Conservation (phyloP, 225 moss, liverwort and hornwort species). For the Physcomitrium patens region DNA sequence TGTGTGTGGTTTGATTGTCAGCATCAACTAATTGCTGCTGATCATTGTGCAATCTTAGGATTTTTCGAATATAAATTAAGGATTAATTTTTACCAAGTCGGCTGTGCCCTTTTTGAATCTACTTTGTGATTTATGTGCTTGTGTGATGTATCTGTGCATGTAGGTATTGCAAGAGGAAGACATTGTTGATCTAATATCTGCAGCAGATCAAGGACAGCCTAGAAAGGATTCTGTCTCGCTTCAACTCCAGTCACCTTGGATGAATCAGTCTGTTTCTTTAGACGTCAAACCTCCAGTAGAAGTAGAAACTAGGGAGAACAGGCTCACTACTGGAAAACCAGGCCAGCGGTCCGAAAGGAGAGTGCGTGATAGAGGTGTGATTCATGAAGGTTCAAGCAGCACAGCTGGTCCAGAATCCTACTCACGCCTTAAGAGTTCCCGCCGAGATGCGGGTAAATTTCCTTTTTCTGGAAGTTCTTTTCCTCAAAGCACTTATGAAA, state of each 20-base stretch:
- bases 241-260: constrained; percentile 60
- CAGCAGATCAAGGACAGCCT: constrained; percentile 37
- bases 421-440: constrained; percentile 57
- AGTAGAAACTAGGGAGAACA: constrained; percentile 44
- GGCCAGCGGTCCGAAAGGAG: constrained; percentile 74
- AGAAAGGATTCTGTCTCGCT: constrained; percentile 41
- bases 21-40: constrained; percentile 13
- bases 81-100: not conserved
- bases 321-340: constrained; percentile 39
- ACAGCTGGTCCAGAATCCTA: constrained; percentile 41
- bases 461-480: constrained; percentile 55
- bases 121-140: constrained; percentile 10
- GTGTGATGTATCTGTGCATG: constrained; percentile 28
- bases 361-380: constrained; percentile 56
- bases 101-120: not conserved
- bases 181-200: constrained; percentile 28
- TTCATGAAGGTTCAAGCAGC: constrained; percentile 51
- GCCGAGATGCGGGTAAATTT: constrained; percentile 52
- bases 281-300: constrained; percentile 50
- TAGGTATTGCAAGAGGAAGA: constrained; percentile 45
- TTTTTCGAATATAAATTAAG: constrained; percentile 5
- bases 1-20: not conserved
- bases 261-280: constrained; percentile 51
- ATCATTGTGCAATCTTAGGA: not conserved
- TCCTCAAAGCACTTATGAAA: constrained; percentile 51